Conservation (phyloP, 371 early-diverging fungal genomes). For the Batkoa obscura region DNA sequence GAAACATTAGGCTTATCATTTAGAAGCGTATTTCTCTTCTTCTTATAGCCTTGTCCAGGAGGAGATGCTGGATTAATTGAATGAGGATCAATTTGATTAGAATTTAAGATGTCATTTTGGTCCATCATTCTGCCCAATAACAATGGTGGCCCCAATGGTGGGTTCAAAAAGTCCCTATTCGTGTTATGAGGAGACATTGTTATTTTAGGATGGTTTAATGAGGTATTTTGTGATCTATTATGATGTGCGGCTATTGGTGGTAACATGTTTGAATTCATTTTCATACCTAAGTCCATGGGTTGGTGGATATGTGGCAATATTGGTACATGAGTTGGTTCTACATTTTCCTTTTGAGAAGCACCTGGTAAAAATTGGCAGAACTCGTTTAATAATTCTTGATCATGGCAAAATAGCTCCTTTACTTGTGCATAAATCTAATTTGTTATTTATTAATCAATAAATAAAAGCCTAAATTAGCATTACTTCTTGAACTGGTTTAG, state of each 20-base stretch:
- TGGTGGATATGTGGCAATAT: too few species aligned
- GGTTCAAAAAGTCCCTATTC: neutral
- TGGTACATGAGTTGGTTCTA: too few species aligned
- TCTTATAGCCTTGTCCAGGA: too few species aligned
- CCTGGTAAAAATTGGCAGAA: constrained; percentile 93
- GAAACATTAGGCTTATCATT: too few species aligned
- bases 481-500: constrained; percentile 73
- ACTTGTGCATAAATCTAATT: constrained; percentile 73
- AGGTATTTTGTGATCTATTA: neutral
- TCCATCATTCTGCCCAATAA: too few species aligned
- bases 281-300: too few species aligned
- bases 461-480: neutral
- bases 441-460: neutral
- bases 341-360: constrained; percentile 8
- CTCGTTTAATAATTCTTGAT: constrained; percentile 80
- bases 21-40: too few species aligned
- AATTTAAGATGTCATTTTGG: too few species aligned
- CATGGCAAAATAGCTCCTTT: constrained; percentile 55
- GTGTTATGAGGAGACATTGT: neutral
- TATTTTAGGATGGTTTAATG: neutral
- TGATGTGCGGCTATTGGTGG: neutral
- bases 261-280: neutral
- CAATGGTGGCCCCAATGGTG: too few species aligned
- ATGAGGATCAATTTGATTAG: too few species aligned
- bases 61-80: too few species aligned